phyloP scores from a whole-genome alignment of 2,329 filamentous ascomycete genomes.

The Colletotrichum sp. region DNA sequence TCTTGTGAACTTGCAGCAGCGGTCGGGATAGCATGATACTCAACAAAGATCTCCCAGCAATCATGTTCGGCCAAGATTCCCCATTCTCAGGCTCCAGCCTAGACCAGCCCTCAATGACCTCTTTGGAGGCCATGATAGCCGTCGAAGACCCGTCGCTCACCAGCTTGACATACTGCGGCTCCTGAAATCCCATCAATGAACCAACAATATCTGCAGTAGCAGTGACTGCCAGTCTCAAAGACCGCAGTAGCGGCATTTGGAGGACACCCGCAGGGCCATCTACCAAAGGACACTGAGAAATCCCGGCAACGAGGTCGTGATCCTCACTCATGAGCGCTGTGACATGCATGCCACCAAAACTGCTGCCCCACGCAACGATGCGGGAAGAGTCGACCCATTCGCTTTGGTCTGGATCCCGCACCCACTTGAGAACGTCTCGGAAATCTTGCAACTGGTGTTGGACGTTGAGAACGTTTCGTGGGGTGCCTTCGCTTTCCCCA shows the following conservation, averaged over 20 bases:
- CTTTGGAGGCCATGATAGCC: conserved; percentile 1
- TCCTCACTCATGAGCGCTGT: conserved; percentile 5
- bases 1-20: conserved; percentile 1
- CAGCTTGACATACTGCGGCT: conserved; percentile 5
- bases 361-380: conserved; percentile 14
- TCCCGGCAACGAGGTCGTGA: not conserved
- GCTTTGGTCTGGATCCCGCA: not conserved
- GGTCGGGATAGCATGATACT: conserved; percentile 1
- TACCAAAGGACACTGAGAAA: conserved; percentile 9
- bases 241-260: not conserved
- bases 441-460: conserved; percentile 8
- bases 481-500: conserved; percentile 7
- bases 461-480: conserved; percentile 8
- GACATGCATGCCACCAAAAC: conserved; percentile 17
- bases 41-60: conserved; percentile 7
- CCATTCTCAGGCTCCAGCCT: not conserved
- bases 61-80: not conserved
- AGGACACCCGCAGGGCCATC: not conserved
- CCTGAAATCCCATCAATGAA: not conserved
- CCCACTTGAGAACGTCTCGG: conserved; percentile 7
- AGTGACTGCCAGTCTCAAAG: not conserved
- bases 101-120: conserved; percentile 4
- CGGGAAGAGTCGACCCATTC: not conserved
- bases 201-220: not conserved
- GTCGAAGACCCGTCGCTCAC: conserved; percentile 5